These are phyloP conservation scores for Cladorrhinum sp. DNA, from an alignment of 2,329 filamentous ascomycete genomes.

Conservation along the genomic window DNA sequence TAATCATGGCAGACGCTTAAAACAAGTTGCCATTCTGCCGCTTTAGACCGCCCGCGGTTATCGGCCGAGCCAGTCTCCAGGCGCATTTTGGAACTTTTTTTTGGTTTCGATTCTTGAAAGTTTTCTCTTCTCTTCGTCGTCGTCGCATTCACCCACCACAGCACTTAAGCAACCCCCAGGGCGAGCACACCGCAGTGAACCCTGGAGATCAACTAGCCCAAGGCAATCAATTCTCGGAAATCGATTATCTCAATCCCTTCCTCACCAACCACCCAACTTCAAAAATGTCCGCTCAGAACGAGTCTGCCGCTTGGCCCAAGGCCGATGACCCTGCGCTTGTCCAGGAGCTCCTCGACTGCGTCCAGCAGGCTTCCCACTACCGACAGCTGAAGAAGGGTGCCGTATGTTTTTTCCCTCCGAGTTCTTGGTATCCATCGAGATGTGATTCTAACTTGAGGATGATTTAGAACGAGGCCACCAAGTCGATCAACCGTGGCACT, in stretches of 20 bases:
- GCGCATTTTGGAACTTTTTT: constrained; percentile 17
- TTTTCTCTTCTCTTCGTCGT: constrained; percentile 4
- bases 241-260: constrained; percentile 5
- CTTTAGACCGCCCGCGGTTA: too few relatives aligned
- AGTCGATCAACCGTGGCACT: constrained; percentile 63
- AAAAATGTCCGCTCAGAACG: constrained; percentile 32
- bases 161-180: constrained; percentile 22
- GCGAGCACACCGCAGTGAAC: constrained; percentile 32
- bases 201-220: constrained; percentile 23
- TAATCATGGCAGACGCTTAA: too few relatives aligned
- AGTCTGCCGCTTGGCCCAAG: constrained; percentile 60
- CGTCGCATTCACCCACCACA: constrained; percentile 16
- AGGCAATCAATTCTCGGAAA: background rate
- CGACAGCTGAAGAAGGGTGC: constrained; percentile 82
- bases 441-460: constrained; percentile 1
- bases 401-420: constrained; percentile 38
- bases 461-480: constrained; percentile 30
- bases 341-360: constrained; percentile 78
- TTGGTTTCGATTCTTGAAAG: constrained; percentile 1
- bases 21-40: too few relatives aligned
- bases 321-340: constrained; percentile 67
- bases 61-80: too few relatives aligned
- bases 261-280: constrained; percentile 10
- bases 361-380: constrained; percentile 39
- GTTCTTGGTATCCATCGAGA: background rate